Conservation (phyloP, 257 asterid species). For the Catharanthus roseus region DNA sequence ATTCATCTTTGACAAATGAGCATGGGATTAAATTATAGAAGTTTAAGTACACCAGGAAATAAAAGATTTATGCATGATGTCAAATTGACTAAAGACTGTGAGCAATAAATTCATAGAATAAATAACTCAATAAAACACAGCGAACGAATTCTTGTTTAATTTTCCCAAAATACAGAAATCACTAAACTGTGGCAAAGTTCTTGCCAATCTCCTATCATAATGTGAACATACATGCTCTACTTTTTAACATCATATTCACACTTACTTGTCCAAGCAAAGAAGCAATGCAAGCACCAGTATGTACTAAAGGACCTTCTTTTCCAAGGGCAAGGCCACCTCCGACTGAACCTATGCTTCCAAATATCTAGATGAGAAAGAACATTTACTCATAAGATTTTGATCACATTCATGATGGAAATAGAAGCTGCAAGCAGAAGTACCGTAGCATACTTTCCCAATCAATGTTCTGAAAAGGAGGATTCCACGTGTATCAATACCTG, state of each 20-base stretch:
- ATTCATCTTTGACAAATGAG: no score
- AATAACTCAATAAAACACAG: not conserved
- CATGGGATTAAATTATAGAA: no score
- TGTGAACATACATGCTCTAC: not conserved
- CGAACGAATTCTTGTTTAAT: not conserved
- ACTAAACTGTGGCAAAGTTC: not conserved
- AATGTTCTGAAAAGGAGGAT: slow-evolving; percentile 93
- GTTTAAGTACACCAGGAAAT: no score
- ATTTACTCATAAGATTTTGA: slow-evolving; percentile 2
- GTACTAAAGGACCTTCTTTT: slow-evolving; percentile 99
- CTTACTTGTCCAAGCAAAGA: slow-evolving; percentile 98
- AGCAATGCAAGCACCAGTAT: slow-evolving; percentile 96
- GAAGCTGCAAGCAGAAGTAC: slow-evolving; percentile 17
- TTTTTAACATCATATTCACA: not conserved
- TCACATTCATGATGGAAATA: not conserved
- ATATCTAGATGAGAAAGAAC: slow-evolving; percentile 42
- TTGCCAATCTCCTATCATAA: not conserved
- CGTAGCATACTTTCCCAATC: slow-evolving; percentile 73
- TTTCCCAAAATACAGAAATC: not conserved
- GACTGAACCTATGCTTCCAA: slow-evolving; percentile 99
- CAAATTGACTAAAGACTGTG: no score
- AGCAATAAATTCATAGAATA: not conserved
- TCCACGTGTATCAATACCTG: slow-evolving; percentile 95
- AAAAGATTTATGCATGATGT: no score
- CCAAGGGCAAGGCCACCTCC: slow-evolving; percentile 99